These are phyloP conservation scores for Thalassiosira hispida DNA, from an alignment of 352 stramenopile species.

Conservation along the genomic window DNA sequence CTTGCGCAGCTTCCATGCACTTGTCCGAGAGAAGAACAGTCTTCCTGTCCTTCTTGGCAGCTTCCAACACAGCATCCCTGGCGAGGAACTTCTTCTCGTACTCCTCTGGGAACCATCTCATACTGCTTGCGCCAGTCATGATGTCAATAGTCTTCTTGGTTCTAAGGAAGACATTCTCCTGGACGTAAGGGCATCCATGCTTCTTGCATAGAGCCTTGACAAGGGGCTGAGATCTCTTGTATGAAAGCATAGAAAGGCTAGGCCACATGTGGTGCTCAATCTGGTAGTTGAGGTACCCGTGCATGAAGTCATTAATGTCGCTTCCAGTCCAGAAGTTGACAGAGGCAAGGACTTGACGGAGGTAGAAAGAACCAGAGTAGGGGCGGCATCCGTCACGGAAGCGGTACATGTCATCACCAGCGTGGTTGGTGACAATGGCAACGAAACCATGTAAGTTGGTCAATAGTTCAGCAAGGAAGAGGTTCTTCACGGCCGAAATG, in stretches of 20 bases:
- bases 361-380: conserved; percentile 82
- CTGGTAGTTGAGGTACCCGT: conserved; percentile 96
- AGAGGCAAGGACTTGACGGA: conserved; percentile 83
- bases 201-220: conserved; percentile 83
- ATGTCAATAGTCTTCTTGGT: conserved; percentile 85
- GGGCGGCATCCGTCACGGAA: conserved; percentile 83
- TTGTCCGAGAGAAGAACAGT: conserved; percentile 48
- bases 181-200: conserved; percentile 84
- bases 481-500: conserved; percentile 73
- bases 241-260: conserved; percentile 84
- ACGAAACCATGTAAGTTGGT: conserved; percentile 86
- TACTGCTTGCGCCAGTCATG: conserved; percentile 82
- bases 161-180: conserved; percentile 83
- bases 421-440: conserved; percentile 87
- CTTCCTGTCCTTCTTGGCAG: conserved; percentile 53
- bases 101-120: conserved; percentile 80
- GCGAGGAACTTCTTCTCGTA: conserved; percentile 67
- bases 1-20: conserved; percentile 43
- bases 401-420: conserved; percentile 85
- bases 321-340: conserved; percentile 80
- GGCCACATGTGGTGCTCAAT: conserved; percentile 94
- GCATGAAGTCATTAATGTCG: conserved; percentile 91
- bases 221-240: conserved; percentile 80
- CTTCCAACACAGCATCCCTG: conserved; percentile 54
- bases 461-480: conserved; percentile 83